Conservation (phyloP, 148 eudicot genomes). For the Chenopodium suecicum region DNA sequence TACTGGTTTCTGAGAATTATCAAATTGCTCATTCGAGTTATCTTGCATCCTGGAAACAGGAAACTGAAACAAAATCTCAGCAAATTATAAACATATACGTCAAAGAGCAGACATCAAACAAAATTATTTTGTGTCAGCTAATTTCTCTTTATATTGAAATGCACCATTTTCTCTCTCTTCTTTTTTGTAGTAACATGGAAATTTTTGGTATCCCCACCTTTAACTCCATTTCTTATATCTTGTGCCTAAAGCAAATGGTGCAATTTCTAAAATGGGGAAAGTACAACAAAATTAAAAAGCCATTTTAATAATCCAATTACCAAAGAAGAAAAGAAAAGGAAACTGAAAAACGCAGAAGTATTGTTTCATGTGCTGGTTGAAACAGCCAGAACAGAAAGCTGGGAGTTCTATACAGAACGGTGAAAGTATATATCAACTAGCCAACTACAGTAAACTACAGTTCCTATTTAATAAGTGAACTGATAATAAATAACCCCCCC, state of each 20-base stretch:
- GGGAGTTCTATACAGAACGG: no score
- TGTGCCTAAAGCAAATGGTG: no score
- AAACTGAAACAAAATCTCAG: constrained; percentile 31
- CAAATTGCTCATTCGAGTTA: constrained; percentile 33
- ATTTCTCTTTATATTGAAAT: no score
- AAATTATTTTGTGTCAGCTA: no score
- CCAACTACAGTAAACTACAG: background rate
- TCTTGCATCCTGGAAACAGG: constrained; percentile 28
- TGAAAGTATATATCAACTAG: background rate
- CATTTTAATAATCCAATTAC: background rate
- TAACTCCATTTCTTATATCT: no score
- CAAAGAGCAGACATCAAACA: background rate
- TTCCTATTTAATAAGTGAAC: no score
- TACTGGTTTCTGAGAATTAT: constrained; percentile 27
- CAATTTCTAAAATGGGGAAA: no score
- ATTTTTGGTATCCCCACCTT: no score
- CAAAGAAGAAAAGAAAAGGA: background rate
- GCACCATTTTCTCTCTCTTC: no score
- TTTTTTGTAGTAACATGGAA: no score
- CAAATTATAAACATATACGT: background rate
- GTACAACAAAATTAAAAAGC: background rate
- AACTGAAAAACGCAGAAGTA: background rate
- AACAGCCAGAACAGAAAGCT: no score
- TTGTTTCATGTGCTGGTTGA: background rate
- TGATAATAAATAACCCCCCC: no score